These are phyloP conservation scores for Stagonosporopsis rhizophila DNA, from an alignment of 2,329 filamentous ascomycete species.

Conservation along the genomic window DNA sequence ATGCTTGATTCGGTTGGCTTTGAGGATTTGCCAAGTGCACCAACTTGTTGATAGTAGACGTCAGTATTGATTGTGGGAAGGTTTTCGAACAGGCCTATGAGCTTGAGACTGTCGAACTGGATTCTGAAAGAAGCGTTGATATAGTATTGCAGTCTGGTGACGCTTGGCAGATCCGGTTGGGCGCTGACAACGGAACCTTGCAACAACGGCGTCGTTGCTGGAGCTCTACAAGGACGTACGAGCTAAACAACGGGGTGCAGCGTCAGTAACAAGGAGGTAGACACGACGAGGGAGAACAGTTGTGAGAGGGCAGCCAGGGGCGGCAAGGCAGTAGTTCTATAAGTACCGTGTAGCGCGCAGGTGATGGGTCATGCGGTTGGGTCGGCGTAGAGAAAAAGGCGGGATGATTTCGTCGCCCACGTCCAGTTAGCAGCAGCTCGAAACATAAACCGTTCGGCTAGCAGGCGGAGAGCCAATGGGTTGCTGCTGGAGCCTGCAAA, in stretches of 20 bases:
- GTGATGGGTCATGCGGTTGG: constrained; percentile 45
- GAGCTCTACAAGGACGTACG: constrained; percentile 12
- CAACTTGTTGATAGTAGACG: constrained; percentile 32
- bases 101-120: not conserved
- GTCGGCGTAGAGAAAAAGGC: constrained; percentile 35
- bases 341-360: constrained; percentile 40
- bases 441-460: constrained; percentile 48
- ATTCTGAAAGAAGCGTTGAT: not conserved
- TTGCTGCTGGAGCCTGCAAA: constrained; percentile 31
- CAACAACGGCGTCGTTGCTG: constrained; percentile 30
- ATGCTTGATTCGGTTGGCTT: not conserved
- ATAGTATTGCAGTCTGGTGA: constrained; percentile 4
- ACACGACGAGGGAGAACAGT: not conserved
- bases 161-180: constrained; percentile 26
- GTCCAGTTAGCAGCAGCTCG: constrained; percentile 43
- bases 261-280: not conserved
- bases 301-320: constrained; percentile 12
- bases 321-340: constrained; percentile 34
- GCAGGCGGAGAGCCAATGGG: constrained; percentile 40
- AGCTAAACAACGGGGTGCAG: constrained; percentile 17
- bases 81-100: constrained; percentile 5
- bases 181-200: constrained; percentile 33
- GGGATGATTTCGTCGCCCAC: constrained; percentile 45
- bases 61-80: constrained; percentile 27
- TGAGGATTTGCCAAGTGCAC: constrained; percentile 9